Conservation (phyloP, 2,329 filamentous ascomycete genomes). For the Penicillium concentricum region DNA sequence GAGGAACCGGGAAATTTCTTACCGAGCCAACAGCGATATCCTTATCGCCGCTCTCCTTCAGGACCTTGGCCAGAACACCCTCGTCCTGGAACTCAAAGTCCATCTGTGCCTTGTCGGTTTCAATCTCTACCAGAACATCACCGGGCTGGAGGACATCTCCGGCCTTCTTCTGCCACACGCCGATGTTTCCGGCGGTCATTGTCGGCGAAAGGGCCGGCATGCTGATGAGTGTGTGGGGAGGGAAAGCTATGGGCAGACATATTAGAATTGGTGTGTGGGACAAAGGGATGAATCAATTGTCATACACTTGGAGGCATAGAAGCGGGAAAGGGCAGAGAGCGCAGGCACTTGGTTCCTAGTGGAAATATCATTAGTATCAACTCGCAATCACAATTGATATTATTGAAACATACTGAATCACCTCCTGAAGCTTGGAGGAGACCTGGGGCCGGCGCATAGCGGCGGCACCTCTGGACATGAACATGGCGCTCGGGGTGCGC, state of each 20-base stretch:
- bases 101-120: constrained; percentile 99
- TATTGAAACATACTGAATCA: constrained; percentile 37
- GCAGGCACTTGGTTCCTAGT: constrained; percentile 49
- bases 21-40: constrained; percentile 93
- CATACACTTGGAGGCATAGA: constrained; percentile 69
- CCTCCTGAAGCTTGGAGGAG: constrained; percentile 45
- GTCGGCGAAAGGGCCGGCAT: constrained; percentile 98
- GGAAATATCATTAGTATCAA: constrained; percentile 22
- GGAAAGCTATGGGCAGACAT: constrained; percentile 67
- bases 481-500: constrained; percentile 45
- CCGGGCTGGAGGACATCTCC: constrained; percentile 85
- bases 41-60: constrained; percentile 91
- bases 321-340: constrained; percentile 61
- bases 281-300: constrained; percentile 12
- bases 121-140: constrained; percentile 95
- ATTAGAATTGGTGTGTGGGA: constrained; percentile 10
- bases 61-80: constrained; percentile 88
- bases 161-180: constrained; percentile 94
- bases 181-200: constrained; percentile 96
- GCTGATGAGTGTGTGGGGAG: constrained; percentile 89
- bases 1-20: constrained; percentile 48
- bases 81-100: constrained; percentile 99
- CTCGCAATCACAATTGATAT: neutral
- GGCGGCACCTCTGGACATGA: constrained; percentile 41
- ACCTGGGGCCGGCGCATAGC: constrained; percentile 48